Evolutionary conservation across 371 early-diverging fungal genomes (phyloP).

Genomic region (Spiromyces aspiralis): DNA sequence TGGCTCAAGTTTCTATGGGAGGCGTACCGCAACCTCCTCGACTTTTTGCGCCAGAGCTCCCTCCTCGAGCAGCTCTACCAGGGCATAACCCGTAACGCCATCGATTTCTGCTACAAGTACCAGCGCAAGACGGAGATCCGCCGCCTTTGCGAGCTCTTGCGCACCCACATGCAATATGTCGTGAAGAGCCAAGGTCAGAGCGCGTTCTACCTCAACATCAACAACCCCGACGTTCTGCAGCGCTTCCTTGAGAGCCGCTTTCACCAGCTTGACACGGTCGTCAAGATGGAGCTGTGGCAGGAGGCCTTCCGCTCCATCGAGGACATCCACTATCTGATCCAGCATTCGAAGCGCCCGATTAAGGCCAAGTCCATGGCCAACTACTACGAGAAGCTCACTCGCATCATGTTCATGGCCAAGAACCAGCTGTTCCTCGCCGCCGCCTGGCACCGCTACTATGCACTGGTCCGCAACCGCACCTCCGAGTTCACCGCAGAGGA

Average conservation of each 20-base stretch:
- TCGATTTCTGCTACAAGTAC: slow-evolving; percentile 89
- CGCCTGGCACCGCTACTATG: slow-evolving; percentile 86
- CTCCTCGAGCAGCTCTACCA: slow-evolving; percentile 90
- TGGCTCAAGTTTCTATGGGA: slow-evolving; percentile 98
- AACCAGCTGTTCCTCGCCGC: slow-evolving; percentile 96
- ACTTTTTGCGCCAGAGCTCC: slow-evolving; percentile 90
- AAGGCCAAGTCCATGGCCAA: slow-evolving; percentile 89
- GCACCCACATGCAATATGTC: slow-evolving; percentile 79
- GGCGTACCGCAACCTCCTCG: slow-evolving; percentile 89
- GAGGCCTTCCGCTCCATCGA: slow-evolving; percentile 94
- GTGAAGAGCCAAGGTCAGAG: slow-evolving; percentile 79
- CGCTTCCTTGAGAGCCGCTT: slow-evolving; percentile 91
- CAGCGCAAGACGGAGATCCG: slow-evolving; percentile 96
- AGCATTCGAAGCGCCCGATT: slow-evolving; percentile 78
- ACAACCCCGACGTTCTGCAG: slow-evolving; percentile 91
- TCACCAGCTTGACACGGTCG: slow-evolving; percentile 84
- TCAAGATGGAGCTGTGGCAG: slow-evolving; percentile 95
- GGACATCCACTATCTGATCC: slow-evolving; percentile 88
- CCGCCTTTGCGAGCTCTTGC: slow-evolving; percentile 89
- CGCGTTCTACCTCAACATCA: slow-evolving; percentile 80
- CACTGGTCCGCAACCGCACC: slow-evolving; percentile 52
- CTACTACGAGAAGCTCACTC: slow-evolving; percentile 93
- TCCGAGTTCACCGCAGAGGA: slow-evolving; percentile 50
- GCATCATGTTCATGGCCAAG: slow-evolving; percentile 88
- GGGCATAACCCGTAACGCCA: slow-evolving; percentile 67